Conservation (phyloP, 2,329 filamentous ascomycete genomes). For the Tympanopsis confertula region DNA sequence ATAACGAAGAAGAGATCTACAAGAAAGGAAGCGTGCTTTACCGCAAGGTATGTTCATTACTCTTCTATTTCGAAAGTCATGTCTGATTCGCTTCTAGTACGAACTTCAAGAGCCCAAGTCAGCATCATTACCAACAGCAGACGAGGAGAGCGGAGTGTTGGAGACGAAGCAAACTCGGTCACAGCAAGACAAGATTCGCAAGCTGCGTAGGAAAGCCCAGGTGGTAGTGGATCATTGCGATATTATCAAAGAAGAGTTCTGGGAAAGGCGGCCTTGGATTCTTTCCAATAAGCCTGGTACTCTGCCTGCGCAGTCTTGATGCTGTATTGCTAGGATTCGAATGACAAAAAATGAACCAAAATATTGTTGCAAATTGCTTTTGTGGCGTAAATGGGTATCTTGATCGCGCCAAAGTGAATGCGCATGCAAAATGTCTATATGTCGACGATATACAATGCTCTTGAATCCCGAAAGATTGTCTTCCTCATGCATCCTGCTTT, state of each 20-base stretch:
- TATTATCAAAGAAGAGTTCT: constrained; percentile 56
- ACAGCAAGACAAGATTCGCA: constrained; percentile 44
- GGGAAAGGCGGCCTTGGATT: constrained; percentile 47
- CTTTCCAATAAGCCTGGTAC: constrained; percentile 13
- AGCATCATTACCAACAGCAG: background rate
- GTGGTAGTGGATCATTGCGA: constrained; percentile 50
- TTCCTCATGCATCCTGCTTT: too few relatives aligned
- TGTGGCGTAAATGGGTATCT: constrained; percentile 1
- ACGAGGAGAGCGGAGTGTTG: background rate
- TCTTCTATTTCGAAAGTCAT: background rate
- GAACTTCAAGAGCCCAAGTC: background rate
- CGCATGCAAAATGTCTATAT: too few relatives aligned
- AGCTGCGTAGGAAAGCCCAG: constrained; percentile 42
- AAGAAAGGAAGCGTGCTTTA: constrained; percentile 55
- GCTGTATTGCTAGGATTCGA: background rate
- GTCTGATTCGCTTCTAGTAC: background rate
- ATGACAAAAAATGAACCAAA: background rate
- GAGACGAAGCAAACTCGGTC: constrained; percentile 31
- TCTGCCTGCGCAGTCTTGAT: background rate
- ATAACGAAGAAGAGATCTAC: constrained; percentile 53
- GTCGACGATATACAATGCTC: too few relatives aligned
- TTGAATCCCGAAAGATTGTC: too few relatives aligned
- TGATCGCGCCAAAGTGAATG: too few relatives aligned
- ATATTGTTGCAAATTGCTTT: background rate
- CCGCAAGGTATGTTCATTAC: constrained; percentile 30